Base-by-base conservation (phyloP, 176 grass and related monocot genomes). In the Urochloa ruziziensis region DNA sequence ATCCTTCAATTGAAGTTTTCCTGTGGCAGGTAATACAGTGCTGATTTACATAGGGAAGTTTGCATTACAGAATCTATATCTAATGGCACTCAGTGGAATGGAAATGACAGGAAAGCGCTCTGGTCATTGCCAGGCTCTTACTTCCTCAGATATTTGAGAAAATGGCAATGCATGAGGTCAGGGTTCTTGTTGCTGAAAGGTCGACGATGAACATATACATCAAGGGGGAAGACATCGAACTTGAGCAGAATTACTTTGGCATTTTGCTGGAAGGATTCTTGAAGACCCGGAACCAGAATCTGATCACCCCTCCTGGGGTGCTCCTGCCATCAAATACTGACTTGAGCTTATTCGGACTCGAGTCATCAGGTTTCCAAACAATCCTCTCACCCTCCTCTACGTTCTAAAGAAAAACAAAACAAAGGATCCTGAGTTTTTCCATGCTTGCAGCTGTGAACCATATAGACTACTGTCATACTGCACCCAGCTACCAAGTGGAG, bases 181-280 rank as follows among this genome's bases (percentile, higher is more conserved):
- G 96, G 78, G 85, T 82, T 82, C 61, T 93, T 15, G 56, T 95
- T 24, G 80, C 87, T 42, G 96, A 98, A 91, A 91, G 89, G 51
- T 93, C 91, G 19, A 89, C 17, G 8, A 79, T 90, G 85, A 92
- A 89, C 33, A 81, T 83, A 74, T 91, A 93, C 70, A 93, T 93
- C 78, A 98, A 94, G 87, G 93, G 96, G 56, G 96, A 95, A 79
- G 79, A 68, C 6, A 75, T 93, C 43, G 87, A 95, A 68, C 60
- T 95, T 2, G 71, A 73, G 73, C 80, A 86, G 65, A 95, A 88
- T 80, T 70, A 73, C 85, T 21, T 92, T 47, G 77, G 89, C 61
- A 92, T 98, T 91, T 90, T 98, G 64, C 84, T 98, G 59, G 93
- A 98, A 85, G 93, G 96, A 29, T 98, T 94, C 90, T 69, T 98